Percentiles rank a stretch among this genome's conserved stretches.
Conservation (phyloP, 257 asterid species). For the Solanum infundibuliforme region DNA sequence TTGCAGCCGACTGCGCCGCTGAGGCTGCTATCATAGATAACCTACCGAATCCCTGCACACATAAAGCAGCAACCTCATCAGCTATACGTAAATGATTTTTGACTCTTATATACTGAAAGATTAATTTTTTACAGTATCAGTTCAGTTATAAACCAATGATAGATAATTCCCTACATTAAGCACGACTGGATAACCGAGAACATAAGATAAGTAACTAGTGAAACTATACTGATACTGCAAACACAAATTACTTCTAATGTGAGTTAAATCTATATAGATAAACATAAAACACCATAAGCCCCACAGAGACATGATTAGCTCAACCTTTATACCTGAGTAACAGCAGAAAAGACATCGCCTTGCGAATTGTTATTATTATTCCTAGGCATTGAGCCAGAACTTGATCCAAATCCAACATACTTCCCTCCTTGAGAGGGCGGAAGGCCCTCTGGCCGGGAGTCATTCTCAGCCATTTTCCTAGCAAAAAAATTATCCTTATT, state of each 20-base stretch:
- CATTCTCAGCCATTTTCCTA: conserved; percentile 57
- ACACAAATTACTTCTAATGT: background rate
- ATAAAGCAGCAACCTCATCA: background rate
- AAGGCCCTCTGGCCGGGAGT: conserved; percentile 67
- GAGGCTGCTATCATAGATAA: conserved; percentile 79
- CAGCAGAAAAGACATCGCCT: conserved; percentile 69
- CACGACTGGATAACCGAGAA: background rate
- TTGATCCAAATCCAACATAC: conserved; percentile 87
- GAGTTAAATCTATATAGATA: background rate
- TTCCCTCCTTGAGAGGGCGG: conserved; percentile 97
- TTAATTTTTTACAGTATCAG: background rate
- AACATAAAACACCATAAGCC: background rate
- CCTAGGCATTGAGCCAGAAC: conserved; percentile 32
- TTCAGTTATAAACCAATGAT: background rate
- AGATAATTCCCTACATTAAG: background rate
- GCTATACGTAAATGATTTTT: background rate
- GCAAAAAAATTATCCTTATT: conserved; percentile 66
- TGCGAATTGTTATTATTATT: conserved; percentile 18
- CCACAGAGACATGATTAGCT: background rate
- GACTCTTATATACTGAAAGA: background rate
- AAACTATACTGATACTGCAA: background rate
- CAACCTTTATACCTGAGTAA: conserved; percentile 47
- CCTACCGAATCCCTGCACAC: conserved; percentile 68
- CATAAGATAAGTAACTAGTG: background rate
- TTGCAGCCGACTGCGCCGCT: conserved; percentile 83